Evolutionary conservation across 352 stramenopile genomes (phyloP).

Genomic region (Chrysophaeum taylorii): DNA sequence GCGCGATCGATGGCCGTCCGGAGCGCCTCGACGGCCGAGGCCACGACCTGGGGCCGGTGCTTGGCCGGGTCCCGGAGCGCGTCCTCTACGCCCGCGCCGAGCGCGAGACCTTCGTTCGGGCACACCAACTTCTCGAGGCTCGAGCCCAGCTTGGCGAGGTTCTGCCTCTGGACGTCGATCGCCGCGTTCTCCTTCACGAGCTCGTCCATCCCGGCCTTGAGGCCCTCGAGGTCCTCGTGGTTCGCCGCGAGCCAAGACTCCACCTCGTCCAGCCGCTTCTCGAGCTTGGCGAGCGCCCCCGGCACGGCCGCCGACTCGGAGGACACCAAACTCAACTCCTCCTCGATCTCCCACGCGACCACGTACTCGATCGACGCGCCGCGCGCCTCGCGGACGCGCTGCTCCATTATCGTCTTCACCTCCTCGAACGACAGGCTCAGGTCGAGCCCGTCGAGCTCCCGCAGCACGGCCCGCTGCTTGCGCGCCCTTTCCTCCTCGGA

Average conservation of each 20-base stretch:
- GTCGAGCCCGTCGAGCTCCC: too few relatives aligned
- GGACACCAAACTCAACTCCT: background rate
- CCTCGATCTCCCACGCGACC: conserved; percentile 7
- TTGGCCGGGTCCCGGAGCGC: too few relatives aligned
- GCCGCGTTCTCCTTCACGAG: background rate
- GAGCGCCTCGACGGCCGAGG: too few relatives aligned
- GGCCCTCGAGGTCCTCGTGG: background rate
- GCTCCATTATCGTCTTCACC: too few relatives aligned
- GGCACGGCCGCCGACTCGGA: background rate
- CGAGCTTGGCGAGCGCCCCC: background rate
- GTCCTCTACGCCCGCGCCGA: too few relatives aligned
- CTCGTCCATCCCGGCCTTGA: background rate
- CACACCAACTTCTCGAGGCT: background rate
- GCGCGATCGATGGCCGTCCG: too few relatives aligned
- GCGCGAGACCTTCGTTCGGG: too few relatives aligned
- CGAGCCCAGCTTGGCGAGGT: background rate
- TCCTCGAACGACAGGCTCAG: too few relatives aligned
- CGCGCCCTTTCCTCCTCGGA: too few relatives aligned
- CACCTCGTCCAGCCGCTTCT: background rate
- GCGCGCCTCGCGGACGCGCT: too few relatives aligned
- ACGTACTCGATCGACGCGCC: background rate
- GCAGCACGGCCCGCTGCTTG: too few relatives aligned
- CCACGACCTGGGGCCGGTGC: too few relatives aligned
- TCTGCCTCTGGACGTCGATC: background rate
- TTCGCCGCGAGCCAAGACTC: background rate